Evolutionary conservation across 2,329 filamentous ascomycete species (phyloP), one percentile per base, ranked within the genome.

Genomic region (Aspergillus pseudoviridinutans): DNA sequence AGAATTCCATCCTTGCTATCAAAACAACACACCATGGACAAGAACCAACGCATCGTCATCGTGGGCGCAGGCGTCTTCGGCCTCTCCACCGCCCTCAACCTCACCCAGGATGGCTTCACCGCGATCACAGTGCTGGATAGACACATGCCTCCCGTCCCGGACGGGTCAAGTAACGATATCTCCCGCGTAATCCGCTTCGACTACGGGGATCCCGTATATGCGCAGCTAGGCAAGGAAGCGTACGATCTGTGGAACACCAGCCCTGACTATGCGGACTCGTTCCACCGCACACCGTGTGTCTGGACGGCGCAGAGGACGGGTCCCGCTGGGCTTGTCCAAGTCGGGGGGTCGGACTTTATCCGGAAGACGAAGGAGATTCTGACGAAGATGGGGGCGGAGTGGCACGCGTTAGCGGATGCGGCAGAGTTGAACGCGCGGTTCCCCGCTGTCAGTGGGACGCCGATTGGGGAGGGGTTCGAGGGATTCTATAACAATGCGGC

Each of bases 131-230:
- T 74, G 1, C 59, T 73, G 12, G 71, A 73, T 46, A 64, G 71
- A n/a, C 64, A 67, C 2, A 64, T 70, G 52, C 69, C 70, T n/a
- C 71, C 70, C 1, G 71, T 72, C 1, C 64, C 66, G 51, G 74
- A 76, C 57, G 74, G 74, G 1, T 73, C 72, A 4, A 76, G 74
- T 49, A 70, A 73, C 41, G 75, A 77, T 52, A 74, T 76, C 29
- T 76, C 74, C 1, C 68, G 74, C 1, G 65, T 76, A 1, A 74
- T 77, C 22, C 67, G 74, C 3, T 71, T 71, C 51, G 70, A 96
- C 79, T 97, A 97, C 69, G 86, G 88, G 2, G 86, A 92, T 66
- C 77, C 83, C 0, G 80, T 87, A 24, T 96, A 96, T 74, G 84
- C 90, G 2, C 75, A 79, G 12, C 84, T 96, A 42, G 90, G 86